Conservation (phyloP, 495 filamentous ascomycete genomes). For the Xylaria castorea region DNA sequence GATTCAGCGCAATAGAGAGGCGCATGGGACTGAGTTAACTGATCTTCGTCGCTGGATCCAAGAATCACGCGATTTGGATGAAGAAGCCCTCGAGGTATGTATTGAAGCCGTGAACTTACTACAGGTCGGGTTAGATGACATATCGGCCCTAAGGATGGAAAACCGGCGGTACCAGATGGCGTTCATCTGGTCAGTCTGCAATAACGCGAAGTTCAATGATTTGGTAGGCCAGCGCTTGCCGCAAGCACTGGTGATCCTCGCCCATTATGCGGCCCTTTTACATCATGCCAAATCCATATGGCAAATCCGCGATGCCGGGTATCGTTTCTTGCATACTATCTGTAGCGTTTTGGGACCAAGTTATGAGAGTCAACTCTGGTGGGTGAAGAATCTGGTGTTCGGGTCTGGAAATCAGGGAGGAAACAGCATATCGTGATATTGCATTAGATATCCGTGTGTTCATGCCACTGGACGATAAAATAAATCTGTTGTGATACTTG, state of each 20-base stretch:
- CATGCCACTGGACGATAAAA: not conserved
- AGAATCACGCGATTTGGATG: not conserved
- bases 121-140: constrained; percentile 14
- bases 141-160: not conserved
- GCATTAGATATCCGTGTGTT: not conserved
- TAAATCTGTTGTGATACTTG: not conserved
- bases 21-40: not conserved
- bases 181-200: constrained; percentile 18
- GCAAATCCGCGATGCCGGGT: constrained; percentile 12
- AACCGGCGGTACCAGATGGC: not conserved
- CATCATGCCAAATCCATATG: constrained; percentile 1
- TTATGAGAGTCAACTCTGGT: constrained; percentile 5
- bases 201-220: not conserved
- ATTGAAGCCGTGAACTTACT: constrained; percentile 1
- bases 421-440: not conserved
- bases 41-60: constrained; percentile 5
- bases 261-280: constrained; percentile 8
- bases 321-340: constrained; percentile 13
- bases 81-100: not conserved
- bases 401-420: not conserved
- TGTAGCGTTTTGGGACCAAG: constrained; percentile 1
- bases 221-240: not conserved
- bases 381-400: constrained; percentile 6
- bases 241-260: constrained; percentile 16
- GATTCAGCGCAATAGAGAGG: not conserved